These are phyloP conservation scores for Cryphonectria radicalis DNA, from an alignment of 2,329 filamentous ascomycete species.

Conservation along the genomic window DNA sequence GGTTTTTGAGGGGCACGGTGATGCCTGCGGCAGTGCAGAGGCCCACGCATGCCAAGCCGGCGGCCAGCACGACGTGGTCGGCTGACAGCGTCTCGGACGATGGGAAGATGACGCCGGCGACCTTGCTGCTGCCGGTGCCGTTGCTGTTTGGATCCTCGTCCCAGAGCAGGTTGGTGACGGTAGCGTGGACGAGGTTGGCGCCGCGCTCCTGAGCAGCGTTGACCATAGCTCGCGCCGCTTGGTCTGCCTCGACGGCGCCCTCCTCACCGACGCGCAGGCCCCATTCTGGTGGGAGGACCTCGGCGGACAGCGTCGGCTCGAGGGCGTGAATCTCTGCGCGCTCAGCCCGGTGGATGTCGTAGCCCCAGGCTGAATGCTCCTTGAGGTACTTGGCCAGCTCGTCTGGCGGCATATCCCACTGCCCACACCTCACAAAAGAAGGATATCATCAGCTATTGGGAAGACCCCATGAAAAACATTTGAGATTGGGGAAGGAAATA, in stretches of 20 bases:
- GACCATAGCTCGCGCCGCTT: conserved; percentile 34
- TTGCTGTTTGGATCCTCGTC: conserved; percentile 5
- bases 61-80: conserved; percentile 39
- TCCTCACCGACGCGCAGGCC: conserved; percentile 58
- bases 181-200: conserved; percentile 28
- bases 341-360: conserved; percentile 34
- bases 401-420: conserved; percentile 33
- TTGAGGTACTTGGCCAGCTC: conserved; percentile 33
- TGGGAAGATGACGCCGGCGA: conserved; percentile 31
- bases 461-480: not conserved
- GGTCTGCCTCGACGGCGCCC: conserved; percentile 38
- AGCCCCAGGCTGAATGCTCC: conserved; percentile 37
- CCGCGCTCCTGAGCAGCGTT: conserved; percentile 30
- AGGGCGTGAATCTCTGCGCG: conserved; percentile 30
- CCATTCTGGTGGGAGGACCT: conserved; percentile 24
- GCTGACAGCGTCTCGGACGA: conserved; percentile 30
- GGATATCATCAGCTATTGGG: not conserved
- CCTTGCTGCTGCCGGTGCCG: not conserved
- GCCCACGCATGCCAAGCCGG: conserved; percentile 36
- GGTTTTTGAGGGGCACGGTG: conserved; percentile 33
- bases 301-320: conserved; percentile 32
- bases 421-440: not conserved
- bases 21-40: conserved; percentile 35
- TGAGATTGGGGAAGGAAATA: not conserved
- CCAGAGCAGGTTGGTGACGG: conserved; percentile 30